phyloP scores from a whole-genome alignment of 306 rosid genomes.

The Vigna unguiculata region DNA sequence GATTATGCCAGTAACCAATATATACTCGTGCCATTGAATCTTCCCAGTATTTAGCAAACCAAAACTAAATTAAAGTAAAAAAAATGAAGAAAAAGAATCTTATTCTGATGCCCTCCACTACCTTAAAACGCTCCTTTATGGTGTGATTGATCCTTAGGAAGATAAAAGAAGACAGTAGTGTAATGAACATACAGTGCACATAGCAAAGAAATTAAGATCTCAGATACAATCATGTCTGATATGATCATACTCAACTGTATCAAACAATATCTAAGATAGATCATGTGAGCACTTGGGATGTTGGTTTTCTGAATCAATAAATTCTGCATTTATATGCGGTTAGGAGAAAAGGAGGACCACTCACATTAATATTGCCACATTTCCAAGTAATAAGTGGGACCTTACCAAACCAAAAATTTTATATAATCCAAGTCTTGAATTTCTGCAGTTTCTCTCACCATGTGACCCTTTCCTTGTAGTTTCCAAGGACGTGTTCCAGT shows the following conservation, averaged over 20 bases:
- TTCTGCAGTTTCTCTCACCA: constrained; percentile 53
- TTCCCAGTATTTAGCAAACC: constrained; percentile 12
- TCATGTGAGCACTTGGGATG: constrained; percentile 77
- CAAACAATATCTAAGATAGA: constrained; percentile 73
- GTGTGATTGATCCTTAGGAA: constrained; percentile 40
- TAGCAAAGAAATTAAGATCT: constrained; percentile 32
- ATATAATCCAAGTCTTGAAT: constrained; percentile 49
- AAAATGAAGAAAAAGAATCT: background rate
- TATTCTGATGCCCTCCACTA: constrained; percentile 27
- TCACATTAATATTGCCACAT: constrained; percentile 57
- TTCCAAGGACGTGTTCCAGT: constrained; percentile 66
- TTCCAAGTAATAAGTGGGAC: constrained; percentile 65
- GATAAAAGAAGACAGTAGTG: constrained; percentile 34
- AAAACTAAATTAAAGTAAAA: background rate
- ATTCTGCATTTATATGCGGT: background rate
- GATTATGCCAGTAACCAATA: constrained; percentile 25
- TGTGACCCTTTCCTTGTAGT: constrained; percentile 56
- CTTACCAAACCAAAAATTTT: background rate
- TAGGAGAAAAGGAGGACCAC: constrained; percentile 56
- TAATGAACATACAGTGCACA: constrained; percentile 40
- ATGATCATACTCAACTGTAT: constrained; percentile 47
- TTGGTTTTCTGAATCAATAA: constrained; percentile 59
- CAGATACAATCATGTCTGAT: constrained; percentile 44
- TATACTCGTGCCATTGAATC: constrained; percentile 30
- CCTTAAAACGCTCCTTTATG: constrained; percentile 4